phyloP scores from a whole-genome alignment of 2,329 filamentous ascomycete genomes.

The Colletotrichum kahawae region DNA sequence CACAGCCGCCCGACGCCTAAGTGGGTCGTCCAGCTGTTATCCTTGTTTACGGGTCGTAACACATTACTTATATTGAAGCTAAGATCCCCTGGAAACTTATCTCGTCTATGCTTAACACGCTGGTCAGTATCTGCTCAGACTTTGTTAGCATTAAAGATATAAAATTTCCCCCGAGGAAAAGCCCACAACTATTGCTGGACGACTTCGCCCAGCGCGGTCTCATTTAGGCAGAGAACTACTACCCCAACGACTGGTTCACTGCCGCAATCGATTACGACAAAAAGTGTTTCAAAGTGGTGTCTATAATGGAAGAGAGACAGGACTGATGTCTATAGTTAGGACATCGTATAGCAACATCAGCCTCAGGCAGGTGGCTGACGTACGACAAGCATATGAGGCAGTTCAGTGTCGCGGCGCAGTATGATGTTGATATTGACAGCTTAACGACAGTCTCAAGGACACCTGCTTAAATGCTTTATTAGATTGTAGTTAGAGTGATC shows the following conservation, averaged over 20 bases:
- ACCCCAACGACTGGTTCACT: constrained; percentile 63
- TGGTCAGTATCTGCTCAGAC: constrained; percentile 23
- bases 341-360: constrained; percentile 44
- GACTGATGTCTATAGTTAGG: constrained; percentile 66
- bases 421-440: constrained; percentile 28
- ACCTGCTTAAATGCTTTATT: neutral
- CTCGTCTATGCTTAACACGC: constrained; percentile 41
- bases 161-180: constrained; percentile 51
- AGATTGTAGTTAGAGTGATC: too few relatives aligned
- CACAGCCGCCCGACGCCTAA: too few relatives aligned
- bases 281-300: constrained; percentile 66
- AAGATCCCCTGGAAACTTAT: constrained; percentile 60
- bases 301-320: constrained; percentile 59
- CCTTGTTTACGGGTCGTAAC: too few relatives aligned
- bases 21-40: too few relatives aligned
- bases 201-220: constrained; percentile 72
- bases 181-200: constrained; percentile 66
- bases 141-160: constrained; percentile 30
- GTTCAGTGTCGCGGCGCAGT: constrained; percentile 46
- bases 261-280: constrained; percentile 70
- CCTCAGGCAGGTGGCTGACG: constrained; percentile 45
- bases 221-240: constrained; percentile 64
- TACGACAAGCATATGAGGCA: constrained; percentile 42
- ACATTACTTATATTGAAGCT: constrained; percentile 42
- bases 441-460: neutral